These are phyloP conservation scores for Physcomitrellopsis africana DNA, from an alignment of 225 moss, liverwort and hornwort species.

Conservation along the genomic window DNA sequence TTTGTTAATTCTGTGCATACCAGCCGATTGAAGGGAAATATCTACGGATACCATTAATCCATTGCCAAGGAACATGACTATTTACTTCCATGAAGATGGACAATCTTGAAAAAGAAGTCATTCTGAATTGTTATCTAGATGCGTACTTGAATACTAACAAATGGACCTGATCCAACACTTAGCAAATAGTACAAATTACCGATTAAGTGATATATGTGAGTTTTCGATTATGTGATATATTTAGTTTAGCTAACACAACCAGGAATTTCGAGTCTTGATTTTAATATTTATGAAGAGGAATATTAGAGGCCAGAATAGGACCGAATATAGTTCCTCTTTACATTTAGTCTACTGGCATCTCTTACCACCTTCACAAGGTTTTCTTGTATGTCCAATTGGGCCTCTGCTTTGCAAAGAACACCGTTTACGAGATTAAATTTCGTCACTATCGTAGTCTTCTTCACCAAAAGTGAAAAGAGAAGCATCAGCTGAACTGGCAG, in stretches of 20 bases:
- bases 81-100: background rate
- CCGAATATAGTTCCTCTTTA: constrained; percentile 1
- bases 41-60: too few species aligned
- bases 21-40: too few species aligned
- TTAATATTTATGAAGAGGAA: background rate
- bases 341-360: constrained; percentile 1
- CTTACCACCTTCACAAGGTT: background rate
- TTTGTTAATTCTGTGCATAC: too few species aligned
- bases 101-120: background rate
- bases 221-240: too few species aligned
- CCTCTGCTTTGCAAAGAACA: constrained; percentile 12
- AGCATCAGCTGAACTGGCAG: constrained; percentile 88
- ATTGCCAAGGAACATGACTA: background rate
- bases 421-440: constrained; percentile 14
- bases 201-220: too few species aligned
- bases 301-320: constrained; percentile 3
- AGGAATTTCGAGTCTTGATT: background rate
- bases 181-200: too few species aligned
- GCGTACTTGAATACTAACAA: too few species aligned
- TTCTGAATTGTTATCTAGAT: background rate
- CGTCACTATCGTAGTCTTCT: constrained; percentile 81
- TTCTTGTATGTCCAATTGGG: background rate
- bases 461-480: constrained; percentile 91
- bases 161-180: too few species aligned
- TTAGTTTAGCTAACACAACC: too few species aligned